Evolutionary conservation across 176 grass and related monocot species (phyloP).

Genomic region (Ensete glaucum): DNA sequence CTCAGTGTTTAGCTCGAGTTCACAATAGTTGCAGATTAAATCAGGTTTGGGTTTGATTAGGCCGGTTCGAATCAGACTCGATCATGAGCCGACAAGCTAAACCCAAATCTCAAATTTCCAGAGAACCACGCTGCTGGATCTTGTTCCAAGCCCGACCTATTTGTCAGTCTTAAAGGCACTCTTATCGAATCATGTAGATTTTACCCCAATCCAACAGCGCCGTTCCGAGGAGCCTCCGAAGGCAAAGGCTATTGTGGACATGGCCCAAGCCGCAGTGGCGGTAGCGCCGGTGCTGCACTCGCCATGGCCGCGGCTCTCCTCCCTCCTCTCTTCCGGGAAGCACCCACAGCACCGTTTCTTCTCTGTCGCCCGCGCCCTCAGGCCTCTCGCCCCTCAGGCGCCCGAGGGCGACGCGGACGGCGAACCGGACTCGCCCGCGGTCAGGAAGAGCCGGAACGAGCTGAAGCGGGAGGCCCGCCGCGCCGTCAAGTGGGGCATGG

Average conservation of each 20-base stretch:
- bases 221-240: neutral
- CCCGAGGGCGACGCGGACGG: conserved; percentile 28
- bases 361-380: conserved; percentile 23
- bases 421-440: neutral
- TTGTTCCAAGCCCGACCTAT: no score
- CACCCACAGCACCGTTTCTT: conserved; percentile 26
- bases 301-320: neutral
- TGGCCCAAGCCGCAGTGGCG: conserved; percentile 26
- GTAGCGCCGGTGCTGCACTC: conserved; percentile 29
- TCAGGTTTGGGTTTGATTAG: no score
- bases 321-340: conserved; percentile 26
- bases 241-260: neutral
- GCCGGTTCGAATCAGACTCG: no score
- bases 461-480: conserved; percentile 78
- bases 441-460: conserved; percentile 65
- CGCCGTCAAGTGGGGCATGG: conserved; percentile 73
- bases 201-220: neutral
- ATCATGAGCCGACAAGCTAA: no score
- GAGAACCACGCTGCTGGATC: no score
- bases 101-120: no score
- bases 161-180: no score
- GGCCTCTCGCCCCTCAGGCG: conserved; percentile 23
- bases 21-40: no score
- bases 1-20: no score
- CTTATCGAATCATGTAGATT: no score